These are phyloP conservation scores for Carex sylvatica DNA, from an alignment of 202 grass and related monocot genomes.

Conservation along the genomic window DNA sequence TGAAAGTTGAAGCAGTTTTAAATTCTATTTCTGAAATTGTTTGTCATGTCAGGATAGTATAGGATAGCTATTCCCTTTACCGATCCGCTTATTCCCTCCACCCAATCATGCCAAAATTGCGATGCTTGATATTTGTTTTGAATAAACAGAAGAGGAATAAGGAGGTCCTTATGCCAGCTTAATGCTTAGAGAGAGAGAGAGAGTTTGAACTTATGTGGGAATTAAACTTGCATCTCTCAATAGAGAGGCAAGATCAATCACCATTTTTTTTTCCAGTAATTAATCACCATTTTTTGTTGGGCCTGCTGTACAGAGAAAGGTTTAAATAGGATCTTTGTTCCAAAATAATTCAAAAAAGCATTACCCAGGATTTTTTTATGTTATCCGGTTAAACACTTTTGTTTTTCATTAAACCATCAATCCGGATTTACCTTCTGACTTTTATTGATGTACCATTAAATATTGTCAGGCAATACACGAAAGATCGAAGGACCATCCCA, in stretches of 20 bases:
- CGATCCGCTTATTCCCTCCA: neutral
- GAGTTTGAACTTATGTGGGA: no score
- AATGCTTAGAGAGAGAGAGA: neutral
- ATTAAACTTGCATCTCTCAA: neutral
- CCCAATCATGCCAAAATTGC: neutral
- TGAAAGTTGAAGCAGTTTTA: neutral
- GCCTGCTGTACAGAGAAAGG: neutral
- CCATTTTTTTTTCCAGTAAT: neutral
- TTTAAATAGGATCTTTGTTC: neutral
- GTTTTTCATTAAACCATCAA: neutral
- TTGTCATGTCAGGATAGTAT: neutral
- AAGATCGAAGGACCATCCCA: constrained; percentile 37
- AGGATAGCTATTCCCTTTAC: neutral
- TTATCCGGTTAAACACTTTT: neutral
- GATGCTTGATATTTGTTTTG: neutral
- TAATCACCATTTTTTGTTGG: neutral
- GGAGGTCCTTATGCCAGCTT: neutral
- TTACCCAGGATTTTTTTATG: neutral
- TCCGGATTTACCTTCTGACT: neutral
- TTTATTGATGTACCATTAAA: constrained; percentile 18
- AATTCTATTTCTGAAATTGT: neutral
- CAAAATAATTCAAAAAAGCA: neutral
- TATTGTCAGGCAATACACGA: constrained; percentile 50
- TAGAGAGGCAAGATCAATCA: neutral
- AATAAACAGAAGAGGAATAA: neutral